Percentiles rank a stretch among this genome's conserved stretches.
These are phyloP conservation scores for Zygosaccharomyces sapae DNA, from an alignment of 1,139 yeast species.

Conservation along the genomic window DNA sequence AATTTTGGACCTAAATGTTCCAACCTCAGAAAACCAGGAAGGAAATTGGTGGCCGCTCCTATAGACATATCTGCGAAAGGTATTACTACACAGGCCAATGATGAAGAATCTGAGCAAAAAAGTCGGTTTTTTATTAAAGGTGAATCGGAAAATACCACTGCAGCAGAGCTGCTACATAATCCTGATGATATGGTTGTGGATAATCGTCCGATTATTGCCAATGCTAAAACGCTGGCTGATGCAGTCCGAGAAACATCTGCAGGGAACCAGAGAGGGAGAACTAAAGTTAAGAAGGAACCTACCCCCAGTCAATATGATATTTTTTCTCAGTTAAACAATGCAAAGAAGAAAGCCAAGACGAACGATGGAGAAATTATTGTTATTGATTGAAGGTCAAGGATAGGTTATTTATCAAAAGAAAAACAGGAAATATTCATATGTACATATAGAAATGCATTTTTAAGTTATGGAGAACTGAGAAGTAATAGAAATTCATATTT, in stretches of 20 bases:
- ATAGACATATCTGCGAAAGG: conserved; percentile 11
- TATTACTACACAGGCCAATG: background rate
- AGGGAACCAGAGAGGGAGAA: conserved; percentile 1
- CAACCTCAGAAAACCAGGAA: conserved; percentile 2
- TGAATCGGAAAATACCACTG: conserved; percentile 25
- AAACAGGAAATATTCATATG: background rate
- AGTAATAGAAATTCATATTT: conserved; percentile 21
- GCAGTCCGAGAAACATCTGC: conserved; percentile 20
- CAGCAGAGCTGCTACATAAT: conserved; percentile 34
- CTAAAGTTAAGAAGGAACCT: conserved; percentile 25
- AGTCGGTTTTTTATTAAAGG: conserved; percentile 8
- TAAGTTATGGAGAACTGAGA: background rate
- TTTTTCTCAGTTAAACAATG: conserved; percentile 31
- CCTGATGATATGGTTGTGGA: conserved; percentile 30
- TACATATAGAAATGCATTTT: conserved; percentile 1
- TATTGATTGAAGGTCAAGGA: conserved; percentile 18
- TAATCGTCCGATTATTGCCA: conserved; percentile 32
- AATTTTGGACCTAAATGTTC: background rate
- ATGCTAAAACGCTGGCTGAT: conserved; percentile 31
- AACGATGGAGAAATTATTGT: conserved; percentile 29
- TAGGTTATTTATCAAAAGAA: no score
- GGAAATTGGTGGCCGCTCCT: conserved; percentile 14
- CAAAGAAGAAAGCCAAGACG: conserved; percentile 30
- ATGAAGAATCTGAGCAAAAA: conserved; percentile 1
- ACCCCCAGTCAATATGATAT: conserved; percentile 30